phyloP scores from a whole-genome alignment of 257 asterid genomes.

The Ilex aquifolium region DNA sequence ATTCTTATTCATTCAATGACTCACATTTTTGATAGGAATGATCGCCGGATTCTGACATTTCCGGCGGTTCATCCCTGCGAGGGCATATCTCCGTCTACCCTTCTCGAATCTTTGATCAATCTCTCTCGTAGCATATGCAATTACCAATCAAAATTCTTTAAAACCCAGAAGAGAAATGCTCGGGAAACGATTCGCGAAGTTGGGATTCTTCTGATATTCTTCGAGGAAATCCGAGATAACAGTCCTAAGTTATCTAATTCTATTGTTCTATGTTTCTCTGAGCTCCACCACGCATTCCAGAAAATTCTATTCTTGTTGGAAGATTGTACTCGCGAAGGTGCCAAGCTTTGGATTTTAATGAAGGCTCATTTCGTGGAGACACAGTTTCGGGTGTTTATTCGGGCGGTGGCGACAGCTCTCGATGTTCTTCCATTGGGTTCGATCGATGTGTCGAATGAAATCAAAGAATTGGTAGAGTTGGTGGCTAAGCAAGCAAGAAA shows the following conservation, averaged over 20 bases:
- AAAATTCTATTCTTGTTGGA: not conserved
- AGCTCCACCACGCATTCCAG: not conserved
- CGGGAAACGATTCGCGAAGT: not conserved
- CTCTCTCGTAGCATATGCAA: not conserved
- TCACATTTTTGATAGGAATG: not conserved
- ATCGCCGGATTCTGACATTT: constrained; percentile 2
- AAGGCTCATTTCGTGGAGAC: not conserved
- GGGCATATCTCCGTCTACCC: constrained; percentile 1
- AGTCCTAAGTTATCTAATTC: not conserved
- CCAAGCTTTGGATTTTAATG: not conserved
- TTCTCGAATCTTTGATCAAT: not conserved
- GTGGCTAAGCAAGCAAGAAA: constrained; percentile 1
- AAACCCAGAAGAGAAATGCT: not conserved
- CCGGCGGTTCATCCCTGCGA: constrained; percentile 3
- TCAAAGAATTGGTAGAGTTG: not conserved
- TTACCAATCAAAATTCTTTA: not conserved
- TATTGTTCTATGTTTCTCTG: not conserved
- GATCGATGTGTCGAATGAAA: not conserved
- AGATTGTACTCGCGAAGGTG: not conserved
- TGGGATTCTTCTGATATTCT: not conserved
- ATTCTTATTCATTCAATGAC: not conserved
- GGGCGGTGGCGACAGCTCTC: not conserved
- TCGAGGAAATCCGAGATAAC: not conserved
- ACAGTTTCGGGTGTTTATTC: not conserved
- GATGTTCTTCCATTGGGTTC: constrained; percentile 1